Percentiles rank a stretch among this genome's conserved stretches.
Conservation (phyloP, 1,139 yeast genomes). For the Suhomyces bribrorum region DNA sequence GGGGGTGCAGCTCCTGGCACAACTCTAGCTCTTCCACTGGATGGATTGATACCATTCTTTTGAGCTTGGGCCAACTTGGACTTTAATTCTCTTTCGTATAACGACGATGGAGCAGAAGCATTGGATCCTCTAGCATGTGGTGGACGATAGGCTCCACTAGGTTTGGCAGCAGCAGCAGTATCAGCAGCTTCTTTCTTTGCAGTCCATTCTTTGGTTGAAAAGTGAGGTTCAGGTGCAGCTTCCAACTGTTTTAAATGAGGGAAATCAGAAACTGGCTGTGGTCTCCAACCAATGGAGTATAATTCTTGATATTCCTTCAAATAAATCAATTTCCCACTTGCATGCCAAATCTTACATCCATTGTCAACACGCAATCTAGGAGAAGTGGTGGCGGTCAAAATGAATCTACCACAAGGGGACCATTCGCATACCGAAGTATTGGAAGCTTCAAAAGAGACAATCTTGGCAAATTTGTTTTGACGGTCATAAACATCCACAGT, state of each 20-base stretch:
- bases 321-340: constrained; percentile 77
- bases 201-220: constrained; percentile 59
- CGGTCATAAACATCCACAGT: constrained; percentile 94
- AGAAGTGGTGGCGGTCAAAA: constrained; percentile 93
- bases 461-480: constrained; percentile 77
- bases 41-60: constrained; percentile 25
- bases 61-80: constrained; percentile 24
- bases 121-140: constrained; percentile 79
- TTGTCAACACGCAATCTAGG: constrained; percentile 97
- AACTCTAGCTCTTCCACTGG: constrained; percentile 30
- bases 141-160: constrained; percentile 90
- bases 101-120: constrained; percentile 35
- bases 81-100: constrained; percentile 58
- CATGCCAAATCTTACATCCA: constrained; percentile 93
- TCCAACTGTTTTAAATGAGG: constrained; percentile 59
- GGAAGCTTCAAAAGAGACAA: constrained; percentile 83
- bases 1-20: constrained; percentile 51
- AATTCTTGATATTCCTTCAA: constrained; percentile 81
- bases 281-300: constrained; percentile 83
- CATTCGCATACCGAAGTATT: constrained; percentile 95
- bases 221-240: constrained; percentile 67
- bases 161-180: constrained; percentile 48
- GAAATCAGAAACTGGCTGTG: constrained; percentile 60
- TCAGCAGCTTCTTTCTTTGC: constrained; percentile 43
- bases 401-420: constrained; percentile 97